Evolutionary conservation across 1,284 basidiomycete genomes (phyloP).

Genomic region (Sporisorium scitamineum): DNA sequence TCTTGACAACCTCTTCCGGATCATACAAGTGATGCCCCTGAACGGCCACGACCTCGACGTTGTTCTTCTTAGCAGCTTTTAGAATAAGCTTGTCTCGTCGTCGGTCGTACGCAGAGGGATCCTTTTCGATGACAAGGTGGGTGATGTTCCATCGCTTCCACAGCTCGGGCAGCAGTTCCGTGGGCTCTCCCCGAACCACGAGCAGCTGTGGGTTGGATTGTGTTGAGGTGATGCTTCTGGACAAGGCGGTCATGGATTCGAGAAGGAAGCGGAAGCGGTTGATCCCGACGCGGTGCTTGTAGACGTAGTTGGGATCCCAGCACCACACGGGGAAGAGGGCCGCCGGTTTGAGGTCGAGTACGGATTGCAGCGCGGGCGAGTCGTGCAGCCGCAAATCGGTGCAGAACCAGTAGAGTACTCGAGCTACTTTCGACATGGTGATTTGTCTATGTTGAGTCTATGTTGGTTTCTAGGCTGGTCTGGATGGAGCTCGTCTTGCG

Average conservation of each 20-base stretch:
- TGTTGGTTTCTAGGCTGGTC: not conserved
- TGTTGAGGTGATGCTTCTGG: constrained; percentile 68
- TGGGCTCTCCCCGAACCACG: constrained; percentile 72
- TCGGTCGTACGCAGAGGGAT: constrained; percentile 51
- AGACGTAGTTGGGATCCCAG: constrained; percentile 70
- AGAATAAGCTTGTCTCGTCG: constrained; percentile 40
- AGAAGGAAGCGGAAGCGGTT: constrained; percentile 73
- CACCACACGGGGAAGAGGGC: constrained; percentile 71
- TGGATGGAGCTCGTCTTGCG: not conserved
- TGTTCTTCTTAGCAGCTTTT: constrained; percentile 45
- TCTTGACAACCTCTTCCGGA: constrained; percentile 52
- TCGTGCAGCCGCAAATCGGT: constrained; percentile 73
- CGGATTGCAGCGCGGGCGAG: constrained; percentile 72
- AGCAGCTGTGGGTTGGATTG: constrained; percentile 71
- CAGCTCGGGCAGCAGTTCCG: constrained; percentile 70
- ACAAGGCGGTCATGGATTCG: constrained; percentile 71
- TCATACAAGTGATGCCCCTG: constrained; percentile 59
- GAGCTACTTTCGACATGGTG: constrained; percentile 42
- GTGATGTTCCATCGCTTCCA: constrained; percentile 73
- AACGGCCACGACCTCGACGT: constrained; percentile 49
- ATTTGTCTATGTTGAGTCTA: not conserved
- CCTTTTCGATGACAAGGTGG: constrained; percentile 71
- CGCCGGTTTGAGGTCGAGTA: constrained; percentile 70
- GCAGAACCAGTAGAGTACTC: constrained; percentile 73
- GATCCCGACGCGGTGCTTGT: constrained; percentile 71